phyloP scores from a whole-genome alignment of 2,329 filamentous ascomycete species.

The Colletotrichum truncatum region DNA sequence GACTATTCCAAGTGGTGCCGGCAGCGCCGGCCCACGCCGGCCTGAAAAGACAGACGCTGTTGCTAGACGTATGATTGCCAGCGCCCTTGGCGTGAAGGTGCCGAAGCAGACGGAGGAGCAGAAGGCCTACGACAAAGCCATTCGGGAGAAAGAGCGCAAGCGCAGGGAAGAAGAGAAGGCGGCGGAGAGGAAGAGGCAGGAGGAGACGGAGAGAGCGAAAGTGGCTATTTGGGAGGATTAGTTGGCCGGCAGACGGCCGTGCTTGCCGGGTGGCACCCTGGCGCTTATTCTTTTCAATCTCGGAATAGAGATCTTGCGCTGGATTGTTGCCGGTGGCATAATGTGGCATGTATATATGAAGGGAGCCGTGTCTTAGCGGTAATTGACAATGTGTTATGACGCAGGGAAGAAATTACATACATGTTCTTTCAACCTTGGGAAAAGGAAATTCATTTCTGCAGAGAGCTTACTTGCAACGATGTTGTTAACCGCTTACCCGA shows the following conservation, averaged over 20 bases:
- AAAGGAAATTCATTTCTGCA: too few relatives aligned
- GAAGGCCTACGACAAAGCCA: constrained; percentile 82
- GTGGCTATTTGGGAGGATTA: constrained; percentile 86
- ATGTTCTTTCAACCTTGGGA: too few relatives aligned
- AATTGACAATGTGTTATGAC: too few relatives aligned
- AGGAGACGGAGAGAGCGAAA: constrained; percentile 79
- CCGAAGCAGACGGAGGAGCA: constrained; percentile 90
- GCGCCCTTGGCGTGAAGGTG: constrained; percentile 82
- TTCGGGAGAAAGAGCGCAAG: constrained; percentile 86
- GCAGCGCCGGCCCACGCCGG: constrained; percentile 46
- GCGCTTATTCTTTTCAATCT: not conserved
- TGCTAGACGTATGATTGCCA: constrained; percentile 88
- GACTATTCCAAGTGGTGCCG: constrained; percentile 17
- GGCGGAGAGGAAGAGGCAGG: constrained; percentile 66
- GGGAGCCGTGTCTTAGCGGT: not conserved
- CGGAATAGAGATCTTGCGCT: too few relatives aligned
- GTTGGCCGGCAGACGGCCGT: constrained; percentile 28
- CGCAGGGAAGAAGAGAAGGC: constrained; percentile 77
- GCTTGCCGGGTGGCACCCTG: not conserved
- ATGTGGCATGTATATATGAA: not conserved
- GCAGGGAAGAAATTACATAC: too few relatives aligned
- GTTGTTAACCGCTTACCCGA: too few relatives aligned
- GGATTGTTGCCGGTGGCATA: not conserved
- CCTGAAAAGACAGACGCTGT: constrained; percentile 96
- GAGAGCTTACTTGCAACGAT: too few relatives aligned